Base-by-base conservation (phyloP, 2,329 filamentous ascomycete species). In the Colletotrichum tropicicola region DNA sequence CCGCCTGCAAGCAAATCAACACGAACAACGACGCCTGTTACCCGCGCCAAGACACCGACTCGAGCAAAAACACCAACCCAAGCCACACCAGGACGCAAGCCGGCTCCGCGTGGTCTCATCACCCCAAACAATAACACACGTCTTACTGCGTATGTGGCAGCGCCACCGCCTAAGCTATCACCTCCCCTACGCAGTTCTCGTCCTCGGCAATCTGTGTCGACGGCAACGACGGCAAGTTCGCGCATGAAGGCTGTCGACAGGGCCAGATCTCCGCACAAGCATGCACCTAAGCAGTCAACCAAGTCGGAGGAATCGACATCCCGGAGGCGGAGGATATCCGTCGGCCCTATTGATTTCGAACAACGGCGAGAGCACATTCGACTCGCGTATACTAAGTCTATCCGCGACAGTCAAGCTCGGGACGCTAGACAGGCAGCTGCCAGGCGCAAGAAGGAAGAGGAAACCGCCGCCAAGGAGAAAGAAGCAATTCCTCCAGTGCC, bases 281-380 rank as follows among this genome's bases (percentile, higher is more conserved):
- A 75, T 23, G 75, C 73, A 21, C 71, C 68, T 3, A 70, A 65
- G 72, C 51, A 71, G 71, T 23, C 73, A 25, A 67, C 69, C 59
- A 79, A 73, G 70, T 70, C 78, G 13, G 77, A 77, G 37, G 83
- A 83, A 55, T 71, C 74, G 28, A 70, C 77, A 5, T 66, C 75
- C 6, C 75, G 80, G 30, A 80, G 84, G 62, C 82, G 84, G 44
- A 88, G 88, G 72, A 81, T 88, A 54, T 86, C 86, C 2, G 80
- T 94, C 63, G 91, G 91, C 1, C 91, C 91, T 65, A 92, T 97
- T 55, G 92, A 97, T 77, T 96, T 97, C 74, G 93, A 91, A 65
- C 92, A 92, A 69, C 87, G 93, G 53, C 86, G 94, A 70, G 91
- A 93, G 73, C 89, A 90, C 66, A 97, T 97, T 71, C 91, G 94